Evolutionary conservation across 1,284 basidiomycete genomes (phyloP), one percentile per base, ranked within the genome.

Genomic region (Tremellales sp.): DNA sequence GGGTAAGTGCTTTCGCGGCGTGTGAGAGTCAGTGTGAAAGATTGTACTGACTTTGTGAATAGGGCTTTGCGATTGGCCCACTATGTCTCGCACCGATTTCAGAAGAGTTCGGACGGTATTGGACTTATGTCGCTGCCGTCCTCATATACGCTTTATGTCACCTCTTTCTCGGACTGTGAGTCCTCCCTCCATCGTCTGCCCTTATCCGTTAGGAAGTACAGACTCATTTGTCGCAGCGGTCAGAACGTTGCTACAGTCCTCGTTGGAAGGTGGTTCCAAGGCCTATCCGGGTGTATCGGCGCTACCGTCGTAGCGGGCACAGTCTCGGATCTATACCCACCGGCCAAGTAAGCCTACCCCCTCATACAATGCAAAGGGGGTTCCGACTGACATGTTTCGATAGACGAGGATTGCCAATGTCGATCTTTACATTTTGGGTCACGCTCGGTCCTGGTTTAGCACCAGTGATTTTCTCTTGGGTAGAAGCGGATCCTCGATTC

Each of bases 291-390:
- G 0, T 67, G 63, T 1, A 73, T 82, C 0, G 83, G 83, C 2
- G 76, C 84, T 0, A 86, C 85, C 0, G 82, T 89, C 77, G 87
- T 88, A 2, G 85, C 86, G 13, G 86, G 86, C 1, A 85, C 84
- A 0, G 79, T 89, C 29, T 81, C 84, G 11, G 85, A 87, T 63
- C 81, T 87, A 25, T 87, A 82, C 80, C 59, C 67, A 0, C 77
- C 82, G 11, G 74, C 77, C 52, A 79, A 86, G 83, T 85, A 52
- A 53, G 77, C 65, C 8, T 48, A 13, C 19, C 21, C 22, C 19
- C 22, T n/a, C n/a, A n/a, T n/a, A n/a, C n/a, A n/a, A n/a, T n/a
- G n/a, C n/a, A n/a, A n/a, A n/a, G n/a, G n/a, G n/a, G 27, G 12
- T 25, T 31, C 24, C 19, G 31, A 23, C 27, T 45, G 46, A 21